phyloP scores from a whole-genome alignment of 2,329 filamentous ascomycete genomes.

The Colletotrichum sidae region DNA sequence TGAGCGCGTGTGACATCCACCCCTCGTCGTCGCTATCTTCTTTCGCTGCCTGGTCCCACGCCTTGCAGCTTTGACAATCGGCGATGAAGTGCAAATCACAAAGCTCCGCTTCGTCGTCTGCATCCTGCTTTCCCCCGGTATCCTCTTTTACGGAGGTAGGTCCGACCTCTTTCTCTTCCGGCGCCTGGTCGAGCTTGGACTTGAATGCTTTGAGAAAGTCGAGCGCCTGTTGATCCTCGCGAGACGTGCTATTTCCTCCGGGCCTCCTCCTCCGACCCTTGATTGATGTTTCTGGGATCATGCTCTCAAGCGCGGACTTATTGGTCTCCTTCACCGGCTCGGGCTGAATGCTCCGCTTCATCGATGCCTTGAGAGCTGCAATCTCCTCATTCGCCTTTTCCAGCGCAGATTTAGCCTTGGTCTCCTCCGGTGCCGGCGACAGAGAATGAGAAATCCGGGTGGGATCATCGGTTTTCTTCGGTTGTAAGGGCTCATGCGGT shows the following conservation, averaged over 20 bases:
- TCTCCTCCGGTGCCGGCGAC: conserved; percentile 50
- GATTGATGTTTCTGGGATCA: conserved; percentile 79
- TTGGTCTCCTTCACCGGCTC: conserved; percentile 67
- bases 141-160: conserved; percentile 40
- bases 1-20: conserved; percentile 89
- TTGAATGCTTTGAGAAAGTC: conserved; percentile 84
- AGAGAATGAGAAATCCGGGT: conserved; percentile 39
- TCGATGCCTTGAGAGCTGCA: conserved; percentile 82
- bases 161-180: conserved; percentile 51
- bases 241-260: conserved; percentile 64
- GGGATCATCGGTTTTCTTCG: conserved; percentile 10
- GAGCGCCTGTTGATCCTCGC: conserved; percentile 73
- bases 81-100: conserved; percentile 97
- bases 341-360: conserved; percentile 73
- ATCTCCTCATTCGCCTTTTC: conserved; percentile 84
- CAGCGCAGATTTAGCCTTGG: conserved; percentile 62
- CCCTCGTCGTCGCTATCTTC: conserved; percentile 72
- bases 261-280: conserved; percentile 77
- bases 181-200: conserved; percentile 73
- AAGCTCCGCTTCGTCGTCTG: conserved; percentile 77
- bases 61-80: conserved; percentile 90
- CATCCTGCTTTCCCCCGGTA: conserved; percentile 43
- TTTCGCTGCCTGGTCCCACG: conserved; percentile 78
- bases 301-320: conserved; percentile 76
- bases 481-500: conserved; percentile 39